Evolutionary conservation across 176 grass and related monocot genomes (phyloP).

Genomic region (Bothriochloa decipiens): DNA sequence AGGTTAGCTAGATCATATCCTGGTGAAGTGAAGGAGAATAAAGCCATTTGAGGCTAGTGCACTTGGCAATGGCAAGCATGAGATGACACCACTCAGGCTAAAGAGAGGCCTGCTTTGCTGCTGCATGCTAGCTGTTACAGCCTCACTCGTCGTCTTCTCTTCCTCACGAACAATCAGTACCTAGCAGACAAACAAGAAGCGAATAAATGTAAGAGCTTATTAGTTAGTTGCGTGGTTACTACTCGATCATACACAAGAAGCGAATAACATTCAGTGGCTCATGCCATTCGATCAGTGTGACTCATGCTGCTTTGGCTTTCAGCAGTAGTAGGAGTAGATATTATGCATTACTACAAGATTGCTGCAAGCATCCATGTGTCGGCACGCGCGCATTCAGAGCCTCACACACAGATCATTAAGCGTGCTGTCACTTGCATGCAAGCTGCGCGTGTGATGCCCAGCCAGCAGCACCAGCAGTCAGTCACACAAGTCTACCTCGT

Average conservation of each 20-base stretch:
- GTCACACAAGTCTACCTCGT: slow-evolving; percentile 19
- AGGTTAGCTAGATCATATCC: slow-evolving; percentile 42
- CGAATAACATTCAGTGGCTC: too few relatives aligned
- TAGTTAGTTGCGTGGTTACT: not conserved
- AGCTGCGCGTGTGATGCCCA: not conserved
- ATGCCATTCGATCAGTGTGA: too few relatives aligned
- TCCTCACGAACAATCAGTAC: not conserved
- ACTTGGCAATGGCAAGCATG: slow-evolving; percentile 54
- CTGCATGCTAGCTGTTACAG: not conserved
- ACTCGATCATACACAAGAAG: not conserved
- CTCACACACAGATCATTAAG: not conserved
- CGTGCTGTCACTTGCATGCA: slow-evolving; percentile 2
- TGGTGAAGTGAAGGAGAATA: slow-evolving; percentile 45
- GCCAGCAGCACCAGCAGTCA: not conserved
- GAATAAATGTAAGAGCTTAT: not conserved
- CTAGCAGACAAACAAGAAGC: not conserved
- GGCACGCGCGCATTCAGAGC: not conserved
- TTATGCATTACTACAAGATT: too few relatives aligned
- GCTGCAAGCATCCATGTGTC: not conserved
- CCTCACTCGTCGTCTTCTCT: not conserved
- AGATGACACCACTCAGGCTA: slow-evolving; percentile 60
- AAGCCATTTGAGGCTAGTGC: slow-evolving; percentile 29
- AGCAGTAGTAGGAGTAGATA: too few relatives aligned
- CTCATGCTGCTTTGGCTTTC: too few relatives aligned
- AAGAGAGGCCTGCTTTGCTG: slow-evolving; percentile 31